phyloP scores from a whole-genome alignment of 192 early-diverging fungal genomes.

The Phycomyces blakesleeanus region DNA sequence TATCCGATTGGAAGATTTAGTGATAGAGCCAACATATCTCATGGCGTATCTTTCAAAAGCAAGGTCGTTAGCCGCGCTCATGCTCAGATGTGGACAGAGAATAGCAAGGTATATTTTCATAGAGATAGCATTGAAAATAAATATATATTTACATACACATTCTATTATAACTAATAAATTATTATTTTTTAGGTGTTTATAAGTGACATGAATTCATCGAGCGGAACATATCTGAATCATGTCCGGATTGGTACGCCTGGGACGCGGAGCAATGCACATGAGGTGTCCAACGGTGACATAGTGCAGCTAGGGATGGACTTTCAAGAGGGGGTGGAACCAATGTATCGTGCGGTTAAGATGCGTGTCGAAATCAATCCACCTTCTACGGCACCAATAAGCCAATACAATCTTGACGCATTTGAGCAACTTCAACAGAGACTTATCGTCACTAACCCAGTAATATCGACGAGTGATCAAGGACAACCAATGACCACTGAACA shows the following conservation, averaged over 20 bases:
- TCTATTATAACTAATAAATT: too few species aligned
- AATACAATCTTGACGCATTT: slow-evolving; percentile 40
- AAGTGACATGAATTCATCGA: slow-evolving; percentile 91
- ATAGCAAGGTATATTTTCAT: slow-evolving; percentile 49
- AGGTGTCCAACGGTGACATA: slow-evolving; percentile 84
- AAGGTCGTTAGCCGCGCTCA: slow-evolving; percentile 93
- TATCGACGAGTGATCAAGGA: not conserved
- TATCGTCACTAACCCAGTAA: not conserved
- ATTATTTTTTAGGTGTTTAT: slow-evolving; percentile 76
- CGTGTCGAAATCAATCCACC: slow-evolving; percentile 72
- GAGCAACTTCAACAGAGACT: slow-evolving; percentile 8
- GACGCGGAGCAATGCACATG: slow-evolving; percentile 74
- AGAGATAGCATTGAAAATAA: too few species aligned
- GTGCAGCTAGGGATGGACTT: slow-evolving; percentile 96
- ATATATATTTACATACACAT: too few species aligned
- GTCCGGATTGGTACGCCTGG: slow-evolving; percentile 84
- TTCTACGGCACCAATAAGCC: slow-evolving; percentile 46
- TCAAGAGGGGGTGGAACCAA: slow-evolving; percentile 79
- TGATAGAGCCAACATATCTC: slow-evolving; percentile 56
- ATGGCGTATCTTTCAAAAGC: slow-evolving; percentile 76
- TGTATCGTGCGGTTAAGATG: slow-evolving; percentile 92
- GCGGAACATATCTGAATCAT: slow-evolving; percentile 96
- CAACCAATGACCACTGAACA: not conserved
- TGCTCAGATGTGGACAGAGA: slow-evolving; percentile 87
- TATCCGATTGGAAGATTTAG: slow-evolving; percentile 74